Percentiles rank a stretch among this genome's conserved stretches.
Evolutionary conservation across 495 filamentous ascomycete genomes (phyloP).

Genomic region (Aspergillus campestris): DNA sequence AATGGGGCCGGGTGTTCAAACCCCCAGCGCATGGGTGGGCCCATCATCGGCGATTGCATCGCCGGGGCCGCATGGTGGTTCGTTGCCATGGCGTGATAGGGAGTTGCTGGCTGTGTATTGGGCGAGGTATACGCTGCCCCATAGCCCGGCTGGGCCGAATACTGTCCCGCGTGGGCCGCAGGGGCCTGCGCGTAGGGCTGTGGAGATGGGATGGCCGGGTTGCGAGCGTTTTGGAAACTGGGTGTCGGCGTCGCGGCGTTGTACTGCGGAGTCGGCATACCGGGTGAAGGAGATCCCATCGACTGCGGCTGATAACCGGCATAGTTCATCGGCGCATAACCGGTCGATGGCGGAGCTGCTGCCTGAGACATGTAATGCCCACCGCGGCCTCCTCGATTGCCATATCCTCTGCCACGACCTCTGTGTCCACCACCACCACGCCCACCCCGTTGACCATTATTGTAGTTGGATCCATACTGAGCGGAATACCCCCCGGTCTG

Average conservation of each 20-base stretch:
- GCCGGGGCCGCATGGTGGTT: conserved; percentile 17
- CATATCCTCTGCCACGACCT: conserved; percentile 37
- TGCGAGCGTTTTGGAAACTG: conserved; percentile 19
- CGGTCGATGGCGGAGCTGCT: conserved; percentile 15
- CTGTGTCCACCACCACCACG: conserved; percentile 27
- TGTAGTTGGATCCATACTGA: conserved; percentile 18
- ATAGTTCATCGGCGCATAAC: conserved; percentile 27
- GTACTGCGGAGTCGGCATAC: conserved; percentile 22
- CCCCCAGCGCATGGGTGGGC: conserved; percentile 50
- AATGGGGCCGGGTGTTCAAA: conserved; percentile 33
- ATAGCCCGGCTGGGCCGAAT: conserved; percentile 24
- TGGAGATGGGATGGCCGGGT: conserved; percentile 15
- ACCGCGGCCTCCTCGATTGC: conserved; percentile 43
- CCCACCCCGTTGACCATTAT: conserved; percentile 25
- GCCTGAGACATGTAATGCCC: conserved; percentile 35
- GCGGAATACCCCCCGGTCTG: conserved; percentile 18
- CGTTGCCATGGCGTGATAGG: conserved; percentile 18
- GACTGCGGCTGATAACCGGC: conserved; percentile 23
- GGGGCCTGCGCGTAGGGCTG: conserved; percentile 21
- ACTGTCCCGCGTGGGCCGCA: conserved; percentile 16
- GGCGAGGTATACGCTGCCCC: conserved; percentile 18
- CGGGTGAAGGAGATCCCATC: conserved; percentile 14
- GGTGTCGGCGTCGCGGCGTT: conserved; percentile 13
- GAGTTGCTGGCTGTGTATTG: conserved; percentile 15
- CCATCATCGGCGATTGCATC: conserved; percentile 45